phyloP scores from a whole-genome alignment of 2,329 filamentous ascomycete species.

The Aspergillus brasiliensis region DNA sequence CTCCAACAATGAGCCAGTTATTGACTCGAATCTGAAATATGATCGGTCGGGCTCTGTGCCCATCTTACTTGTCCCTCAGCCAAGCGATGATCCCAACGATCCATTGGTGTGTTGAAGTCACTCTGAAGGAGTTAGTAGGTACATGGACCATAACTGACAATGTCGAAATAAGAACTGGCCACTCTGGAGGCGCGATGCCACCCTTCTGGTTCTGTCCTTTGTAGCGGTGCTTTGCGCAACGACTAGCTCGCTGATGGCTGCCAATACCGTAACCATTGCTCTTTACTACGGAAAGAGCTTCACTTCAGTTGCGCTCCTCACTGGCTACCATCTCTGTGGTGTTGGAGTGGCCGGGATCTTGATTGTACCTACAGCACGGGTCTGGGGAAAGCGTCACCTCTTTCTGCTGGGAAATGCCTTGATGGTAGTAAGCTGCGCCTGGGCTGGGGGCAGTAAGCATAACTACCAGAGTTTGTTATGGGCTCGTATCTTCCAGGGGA shows the following conservation, averaged over 20 bases:
- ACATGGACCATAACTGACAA: neutral
- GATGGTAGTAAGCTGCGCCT: conserved; percentile 72
- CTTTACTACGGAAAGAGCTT: conserved; percentile 67
- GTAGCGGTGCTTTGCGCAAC: conserved; percentile 81
- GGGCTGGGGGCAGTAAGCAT: conserved; percentile 70
- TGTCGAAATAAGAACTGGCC: conserved; percentile 69
- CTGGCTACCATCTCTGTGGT: conserved; percentile 83
- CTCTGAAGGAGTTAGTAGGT: neutral
- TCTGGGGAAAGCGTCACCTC: conserved; percentile 90
- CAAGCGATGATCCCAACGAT: conserved; percentile 87
- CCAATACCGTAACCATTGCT: conserved; percentile 79
- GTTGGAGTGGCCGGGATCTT: conserved; percentile 79
- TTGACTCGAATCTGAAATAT: conserved; percentile 64
- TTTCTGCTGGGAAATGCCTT: conserved; percentile 78
- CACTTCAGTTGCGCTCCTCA: conserved; percentile 77
- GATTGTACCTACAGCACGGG: conserved; percentile 81
- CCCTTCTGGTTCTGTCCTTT: conserved; percentile 76
- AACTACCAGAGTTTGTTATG: conserved; percentile 74
- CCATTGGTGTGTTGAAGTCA: conserved; percentile 60
- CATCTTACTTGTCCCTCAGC: conserved; percentile 86
- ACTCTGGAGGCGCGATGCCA: conserved; percentile 79
- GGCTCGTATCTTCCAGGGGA: conserved; percentile 80
- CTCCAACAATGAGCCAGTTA: conserved; percentile 37
- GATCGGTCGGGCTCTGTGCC: conserved; percentile 66
- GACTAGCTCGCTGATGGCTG: conserved; percentile 82